Conservation (phyloP, 306 rosid species). For the Dryas drummondii region DNA sequence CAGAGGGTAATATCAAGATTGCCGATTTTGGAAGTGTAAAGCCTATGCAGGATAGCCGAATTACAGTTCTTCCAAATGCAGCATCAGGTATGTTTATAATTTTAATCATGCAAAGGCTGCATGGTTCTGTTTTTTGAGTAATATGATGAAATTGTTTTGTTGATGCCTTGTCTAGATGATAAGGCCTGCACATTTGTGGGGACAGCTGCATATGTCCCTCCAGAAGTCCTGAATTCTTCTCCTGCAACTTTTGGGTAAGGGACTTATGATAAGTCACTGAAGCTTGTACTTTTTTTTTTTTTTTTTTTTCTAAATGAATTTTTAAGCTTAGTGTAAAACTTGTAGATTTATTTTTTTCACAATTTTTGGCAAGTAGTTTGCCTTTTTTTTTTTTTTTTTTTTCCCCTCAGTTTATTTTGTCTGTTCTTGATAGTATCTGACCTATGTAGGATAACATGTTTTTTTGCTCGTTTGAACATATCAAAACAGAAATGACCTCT, state of each 20-base stretch:
- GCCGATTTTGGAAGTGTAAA: slow-evolving; percentile 99
- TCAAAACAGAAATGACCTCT: slow-evolving; percentile 90
- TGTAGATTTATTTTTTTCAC: not conserved
- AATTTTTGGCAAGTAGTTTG: not conserved
- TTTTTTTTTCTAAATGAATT: not conserved
- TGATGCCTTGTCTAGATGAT: slow-evolving; percentile 54
- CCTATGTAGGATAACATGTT: slow-evolving; percentile 24
- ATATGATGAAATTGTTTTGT: slow-evolving; percentile 21
- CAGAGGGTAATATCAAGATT: slow-evolving; percentile 88
- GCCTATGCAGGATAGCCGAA: slow-evolving; percentile 92
- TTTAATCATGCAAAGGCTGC: slow-evolving; percentile 13
- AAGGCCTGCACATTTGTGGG: slow-evolving; percentile 99
- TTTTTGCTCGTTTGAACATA: slow-evolving; percentile 28
- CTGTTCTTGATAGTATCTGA: slow-evolving; percentile 5
- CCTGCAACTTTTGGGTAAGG: slow-evolving; percentile 97
- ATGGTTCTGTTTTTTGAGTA: slow-evolving; percentile 19
- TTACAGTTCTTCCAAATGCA: slow-evolving; percentile 98
- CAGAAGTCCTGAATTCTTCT: slow-evolving; percentile 98
- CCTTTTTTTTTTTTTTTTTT: not conserved
- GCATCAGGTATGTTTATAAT: slow-evolving; percentile 65
- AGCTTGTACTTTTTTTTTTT: slow-evolving; percentile 9
- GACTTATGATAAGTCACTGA: not conserved
- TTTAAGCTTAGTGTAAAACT: slow-evolving; percentile 13
- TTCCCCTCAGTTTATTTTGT: not conserved
- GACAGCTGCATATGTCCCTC: slow-evolving; percentile 99